Percentiles rank a stretch among this genome's conserved stretches.
Conservation (phyloP, 2,329 filamentous ascomycete genomes). For the Cladobotryum mycophilum region DNA sequence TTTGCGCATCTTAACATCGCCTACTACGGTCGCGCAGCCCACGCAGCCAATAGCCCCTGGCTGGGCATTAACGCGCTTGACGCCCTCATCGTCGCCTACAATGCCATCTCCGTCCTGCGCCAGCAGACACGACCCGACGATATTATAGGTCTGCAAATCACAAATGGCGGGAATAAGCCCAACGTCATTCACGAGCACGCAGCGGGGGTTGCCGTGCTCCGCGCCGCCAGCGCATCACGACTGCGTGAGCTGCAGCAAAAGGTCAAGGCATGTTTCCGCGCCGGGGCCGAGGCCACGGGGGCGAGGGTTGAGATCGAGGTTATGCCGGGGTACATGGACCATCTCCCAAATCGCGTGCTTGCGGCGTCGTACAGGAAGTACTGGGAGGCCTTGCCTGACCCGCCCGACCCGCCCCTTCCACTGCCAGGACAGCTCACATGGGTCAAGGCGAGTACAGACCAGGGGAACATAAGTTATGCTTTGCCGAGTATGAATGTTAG, state of each 20-base stretch:
- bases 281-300: constrained; percentile 36
- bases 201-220: constrained; percentile 37
- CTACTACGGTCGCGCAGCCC: constrained; percentile 48
- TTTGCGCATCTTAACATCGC: constrained; percentile 43
- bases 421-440: constrained; percentile 30
- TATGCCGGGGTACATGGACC: constrained; percentile 43
- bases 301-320: constrained; percentile 36
- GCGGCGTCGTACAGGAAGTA: constrained; percentile 38
- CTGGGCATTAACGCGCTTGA: constrained; percentile 53
- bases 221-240: constrained; percentile 35
- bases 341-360: constrained; percentile 47
- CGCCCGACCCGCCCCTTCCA: constrained; percentile 27
- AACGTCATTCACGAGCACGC: constrained; percentile 50
- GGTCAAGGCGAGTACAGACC: constrained; percentile 51
- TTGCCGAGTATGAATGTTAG: constrained; percentile 49
- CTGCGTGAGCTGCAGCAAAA: constrained; percentile 34
- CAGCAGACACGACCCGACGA: constrained; percentile 50
- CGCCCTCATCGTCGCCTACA: constrained; percentile 44
- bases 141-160: constrained; percentile 44
- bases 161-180: constrained; percentile 43
- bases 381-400: constrained; percentile 29
- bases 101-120: constrained; percentile 42
- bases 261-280: constrained; percentile 34
- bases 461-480: constrained; percentile 52
- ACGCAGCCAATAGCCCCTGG: constrained; percentile 51